These are phyloP conservation scores for Russula dissimulans DNA, from an alignment of 768 basidiomycete genomes.

Conservation along the genomic window DNA sequence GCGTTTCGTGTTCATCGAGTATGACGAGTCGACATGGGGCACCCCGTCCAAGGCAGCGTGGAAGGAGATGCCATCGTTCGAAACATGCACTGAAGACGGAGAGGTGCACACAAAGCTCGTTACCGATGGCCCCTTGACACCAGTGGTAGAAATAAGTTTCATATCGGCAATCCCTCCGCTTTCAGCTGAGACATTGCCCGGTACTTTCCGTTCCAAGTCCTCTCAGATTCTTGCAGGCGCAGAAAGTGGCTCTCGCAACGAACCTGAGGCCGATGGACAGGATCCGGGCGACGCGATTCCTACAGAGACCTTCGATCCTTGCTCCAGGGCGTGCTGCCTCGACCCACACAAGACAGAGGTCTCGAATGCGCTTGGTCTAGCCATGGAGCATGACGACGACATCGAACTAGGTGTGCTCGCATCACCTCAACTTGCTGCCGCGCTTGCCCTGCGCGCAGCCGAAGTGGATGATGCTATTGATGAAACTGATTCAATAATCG, in stretches of 20 bases:
- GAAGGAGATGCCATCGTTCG: slow-evolving; percentile 1
- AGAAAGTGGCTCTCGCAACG: not conserved
- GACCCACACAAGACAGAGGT: not conserved
- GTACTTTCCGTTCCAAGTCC: not conserved
- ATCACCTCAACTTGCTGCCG: slow-evolving; percentile 6
- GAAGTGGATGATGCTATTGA: not conserved
- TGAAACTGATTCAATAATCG: not conserved
- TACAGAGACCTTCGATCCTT: not conserved
- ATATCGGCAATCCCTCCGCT: not conserved
- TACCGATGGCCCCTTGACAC: not conserved
- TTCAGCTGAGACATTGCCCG: not conserved
- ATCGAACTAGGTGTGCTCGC: not conserved
- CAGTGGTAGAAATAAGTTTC: not conserved
- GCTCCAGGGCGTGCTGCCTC: too few species aligned
- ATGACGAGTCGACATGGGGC: slow-evolving; percentile 9
- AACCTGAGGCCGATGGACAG: not conserved
- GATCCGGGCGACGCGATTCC: not conserved
- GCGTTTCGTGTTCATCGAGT: slow-evolving; percentile 13
- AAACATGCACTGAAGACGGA: not conserved
- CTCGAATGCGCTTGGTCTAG: not conserved
- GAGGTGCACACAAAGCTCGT: not conserved
- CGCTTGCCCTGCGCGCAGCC: not conserved
- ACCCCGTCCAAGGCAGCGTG: not conserved
- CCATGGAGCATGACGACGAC: not conserved
- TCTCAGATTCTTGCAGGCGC: not conserved